These are phyloP conservation scores for Claviceps maximensis DNA, from an alignment of 2,329 filamentous ascomycete species.

Conservation along the genomic window DNA sequence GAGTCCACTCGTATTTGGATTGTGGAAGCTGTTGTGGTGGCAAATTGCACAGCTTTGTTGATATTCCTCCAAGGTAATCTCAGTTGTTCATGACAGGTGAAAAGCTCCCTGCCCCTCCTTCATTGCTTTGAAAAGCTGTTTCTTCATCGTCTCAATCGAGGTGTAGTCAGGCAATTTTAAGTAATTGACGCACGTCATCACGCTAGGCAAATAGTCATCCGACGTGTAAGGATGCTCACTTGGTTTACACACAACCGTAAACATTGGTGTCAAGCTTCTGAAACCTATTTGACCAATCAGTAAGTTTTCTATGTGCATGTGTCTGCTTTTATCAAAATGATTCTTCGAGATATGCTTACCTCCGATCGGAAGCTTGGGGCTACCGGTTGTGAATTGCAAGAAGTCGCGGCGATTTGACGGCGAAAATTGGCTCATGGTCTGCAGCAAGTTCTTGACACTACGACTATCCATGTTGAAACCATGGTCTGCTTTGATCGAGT, in stretches of 20 bases:
- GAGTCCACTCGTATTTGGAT: neutral
- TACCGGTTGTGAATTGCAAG: conserved; percentile 94
- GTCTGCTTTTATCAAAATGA: neutral
- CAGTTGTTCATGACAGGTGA: conserved; percentile 58
- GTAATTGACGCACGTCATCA: conserved; percentile 99
- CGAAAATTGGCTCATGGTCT: conserved; percentile 83
- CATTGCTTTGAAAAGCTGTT: conserved; percentile 73
- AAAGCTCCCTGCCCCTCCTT: conserved; percentile 95
- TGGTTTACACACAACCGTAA: conserved; percentile 98
- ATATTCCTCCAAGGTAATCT: neutral
- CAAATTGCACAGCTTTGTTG: neutral
- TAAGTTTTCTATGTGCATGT: neutral
- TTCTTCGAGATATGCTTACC: conserved; percentile 46
- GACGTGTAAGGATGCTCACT: conserved; percentile 86
- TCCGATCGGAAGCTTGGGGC: conserved; percentile 94
- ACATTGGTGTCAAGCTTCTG: conserved; percentile 93
- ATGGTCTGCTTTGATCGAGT: conserved; percentile 97
- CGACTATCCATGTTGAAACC: conserved; percentile 98
- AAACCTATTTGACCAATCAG: conserved; percentile 53
- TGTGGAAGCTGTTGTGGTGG: neutral
- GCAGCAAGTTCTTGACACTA: conserved; percentile 83
- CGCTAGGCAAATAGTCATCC: conserved; percentile 96
- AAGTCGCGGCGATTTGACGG: conserved; percentile 73
- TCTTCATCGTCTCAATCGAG: conserved; percentile 58
- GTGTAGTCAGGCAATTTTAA: conserved; percentile 95